Conservation (phyloP, 116 monocot genomes). For the Trichopus zeylanicus region DNA sequence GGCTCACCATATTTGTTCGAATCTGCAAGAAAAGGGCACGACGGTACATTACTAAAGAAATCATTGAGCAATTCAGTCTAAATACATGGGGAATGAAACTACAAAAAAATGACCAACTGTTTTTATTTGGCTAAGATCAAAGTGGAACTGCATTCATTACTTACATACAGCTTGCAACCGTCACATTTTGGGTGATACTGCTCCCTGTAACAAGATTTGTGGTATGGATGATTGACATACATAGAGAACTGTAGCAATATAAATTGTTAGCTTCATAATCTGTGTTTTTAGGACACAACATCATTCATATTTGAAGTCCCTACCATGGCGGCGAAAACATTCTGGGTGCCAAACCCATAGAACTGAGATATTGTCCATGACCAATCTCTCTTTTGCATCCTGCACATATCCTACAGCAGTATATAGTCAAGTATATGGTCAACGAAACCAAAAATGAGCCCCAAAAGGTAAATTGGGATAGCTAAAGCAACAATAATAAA, state of each 20-base stretch:
- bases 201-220: slow-evolving; percentile 53
- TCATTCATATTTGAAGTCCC: background rate
- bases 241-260: slow-evolving; percentile 45
- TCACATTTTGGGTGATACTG: slow-evolving; percentile 65
- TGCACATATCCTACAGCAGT: slow-evolving; percentile 57
- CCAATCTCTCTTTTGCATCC: slow-evolving; percentile 66
- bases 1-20: slow-evolving; percentile 52
- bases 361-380: slow-evolving; percentile 71
- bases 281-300: background rate
- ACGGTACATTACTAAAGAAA: background rate
- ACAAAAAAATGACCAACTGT: too few relatives aligned
- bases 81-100: background rate
- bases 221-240: slow-evolving; percentile 53
- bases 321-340: slow-evolving; percentile 81
- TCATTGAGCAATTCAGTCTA: too few relatives aligned
- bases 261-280: background rate
- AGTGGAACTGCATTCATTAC: slow-evolving; percentile 5
- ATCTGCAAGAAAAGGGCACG: slow-evolving; percentile 37
- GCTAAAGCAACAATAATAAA: background rate
- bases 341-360: slow-evolving; percentile 91
- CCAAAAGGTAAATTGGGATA: background rate
- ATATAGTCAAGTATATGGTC: background rate
- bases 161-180: slow-evolving; percentile 64
- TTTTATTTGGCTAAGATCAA: background rate
- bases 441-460: background rate